Conservation (phyloP, 192 early-diverging fungal species). For the Glomus cerebriforme region DNA sequence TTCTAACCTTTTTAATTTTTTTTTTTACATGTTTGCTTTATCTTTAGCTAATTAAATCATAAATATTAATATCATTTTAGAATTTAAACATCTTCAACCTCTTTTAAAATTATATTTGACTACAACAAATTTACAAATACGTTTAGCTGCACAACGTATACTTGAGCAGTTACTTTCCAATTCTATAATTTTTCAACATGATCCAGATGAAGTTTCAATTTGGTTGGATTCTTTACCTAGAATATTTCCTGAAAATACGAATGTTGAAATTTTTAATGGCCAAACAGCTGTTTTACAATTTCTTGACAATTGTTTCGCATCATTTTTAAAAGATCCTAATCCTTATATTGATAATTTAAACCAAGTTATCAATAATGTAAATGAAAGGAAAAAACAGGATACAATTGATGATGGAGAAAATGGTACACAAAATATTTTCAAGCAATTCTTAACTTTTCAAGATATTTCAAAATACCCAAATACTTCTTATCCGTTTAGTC, state of each 20-base stretch:
- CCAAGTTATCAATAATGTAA: conserved; percentile 45
- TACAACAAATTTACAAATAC: conserved; percentile 51
- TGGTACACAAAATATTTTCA: background rate
- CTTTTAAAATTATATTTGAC: conserved; percentile 57
- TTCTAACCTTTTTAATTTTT: no score
- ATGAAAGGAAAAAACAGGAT: conserved; percentile 31
- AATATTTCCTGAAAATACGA: conserved; percentile 31
- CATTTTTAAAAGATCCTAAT: conserved; percentile 60
- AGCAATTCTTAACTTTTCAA: conserved; percentile 18
- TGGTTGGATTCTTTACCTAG: conserved; percentile 61
- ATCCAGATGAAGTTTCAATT: conserved; percentile 54
- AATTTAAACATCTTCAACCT: conserved; percentile 51
- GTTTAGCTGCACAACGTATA: conserved; percentile 41
- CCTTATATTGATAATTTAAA: conserved; percentile 61
- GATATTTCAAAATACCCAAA: conserved; percentile 24
- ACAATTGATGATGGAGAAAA: conserved; percentile 3
- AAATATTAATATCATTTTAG: background rate
- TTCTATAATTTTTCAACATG: conserved; percentile 60
- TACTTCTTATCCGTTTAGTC: conserved; percentile 50
- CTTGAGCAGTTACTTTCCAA: conserved; percentile 54
- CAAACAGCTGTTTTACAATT: conserved; percentile 56
- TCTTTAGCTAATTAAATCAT: background rate
- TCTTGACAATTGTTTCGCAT: conserved; percentile 64
- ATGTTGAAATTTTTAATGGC: conserved; percentile 29
- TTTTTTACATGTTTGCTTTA: background rate